Conservation (phyloP, 1,284 basidiomycete species). For the Pterulicium gracile region DNA sequence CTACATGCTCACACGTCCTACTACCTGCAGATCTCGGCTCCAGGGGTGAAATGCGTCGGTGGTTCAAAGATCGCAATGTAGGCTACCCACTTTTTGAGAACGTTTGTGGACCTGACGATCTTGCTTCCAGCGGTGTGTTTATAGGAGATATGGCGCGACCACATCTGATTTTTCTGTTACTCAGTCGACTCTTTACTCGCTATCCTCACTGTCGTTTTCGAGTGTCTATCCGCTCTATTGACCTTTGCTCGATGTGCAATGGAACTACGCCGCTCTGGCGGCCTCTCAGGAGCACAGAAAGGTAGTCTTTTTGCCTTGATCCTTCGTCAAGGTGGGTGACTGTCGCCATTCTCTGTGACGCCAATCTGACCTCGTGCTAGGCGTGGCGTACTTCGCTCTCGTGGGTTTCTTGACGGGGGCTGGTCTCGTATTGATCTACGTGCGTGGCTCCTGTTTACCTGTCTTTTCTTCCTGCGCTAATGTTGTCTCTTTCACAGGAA, state of each 20-base stretch:
- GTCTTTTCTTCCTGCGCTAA: not conserved
- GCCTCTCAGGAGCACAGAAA: not conserved
- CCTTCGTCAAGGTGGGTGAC: not conserved
- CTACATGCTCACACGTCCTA: slow-evolving; percentile 9
- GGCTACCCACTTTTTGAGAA: not conserved
- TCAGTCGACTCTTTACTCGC: slow-evolving; percentile 19
- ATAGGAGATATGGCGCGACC: slow-evolving; percentile 3
- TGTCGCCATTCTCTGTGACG: not conserved
- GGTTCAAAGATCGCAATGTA: not conserved
- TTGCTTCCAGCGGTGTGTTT: not conserved
- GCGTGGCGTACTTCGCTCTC: not conserved
- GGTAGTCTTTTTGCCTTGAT: not conserved
- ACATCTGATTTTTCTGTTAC: too few species aligned
- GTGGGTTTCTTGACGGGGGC: not conserved
- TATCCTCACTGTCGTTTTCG: slow-evolving; percentile 19
- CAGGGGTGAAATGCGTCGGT: not conserved
- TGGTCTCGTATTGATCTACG: not conserved
- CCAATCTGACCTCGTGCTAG: not conserved
- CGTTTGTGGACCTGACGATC: not conserved
- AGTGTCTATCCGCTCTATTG: slow-evolving; percentile 16
- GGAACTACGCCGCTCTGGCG: slow-evolving; percentile 3
- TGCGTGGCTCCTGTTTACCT: not conserved
- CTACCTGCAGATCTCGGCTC: slow-evolving; percentile 7
- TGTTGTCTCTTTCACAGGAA: too few species aligned
- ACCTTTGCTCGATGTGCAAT: slow-evolving; percentile 20